Evolutionary conservation across 139 green algal genomes (phyloP).

Genomic region (Pseudopediastrum boryanum): DNA sequence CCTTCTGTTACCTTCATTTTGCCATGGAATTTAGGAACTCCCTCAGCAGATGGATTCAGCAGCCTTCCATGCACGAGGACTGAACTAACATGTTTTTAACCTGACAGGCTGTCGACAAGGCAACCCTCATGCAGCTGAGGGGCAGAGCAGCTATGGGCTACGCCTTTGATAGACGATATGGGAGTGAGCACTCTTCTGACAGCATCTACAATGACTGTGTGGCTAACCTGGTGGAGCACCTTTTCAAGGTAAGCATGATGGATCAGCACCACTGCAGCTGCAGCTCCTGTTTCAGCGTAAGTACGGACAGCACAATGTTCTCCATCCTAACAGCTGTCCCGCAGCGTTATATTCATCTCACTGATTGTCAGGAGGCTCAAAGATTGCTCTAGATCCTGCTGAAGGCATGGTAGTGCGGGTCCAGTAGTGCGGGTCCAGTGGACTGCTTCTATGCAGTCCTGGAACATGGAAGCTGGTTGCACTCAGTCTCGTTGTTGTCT

Average conservation of each 20-base stretch:
- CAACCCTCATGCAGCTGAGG: conserved; percentile 63
- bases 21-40: neutral
- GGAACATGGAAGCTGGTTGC: too few relatives aligned
- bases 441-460: too few relatives aligned
- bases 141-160: conserved; percentile 63
- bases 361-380: too few relatives aligned
- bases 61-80: neutral
- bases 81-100: neutral
- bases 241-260: conserved; percentile 57
- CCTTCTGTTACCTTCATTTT: neutral
- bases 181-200: conserved; percentile 51
- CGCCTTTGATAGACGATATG: conserved; percentile 66
- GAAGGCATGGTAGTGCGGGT: too few relatives aligned
- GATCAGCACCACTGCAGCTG: neutral
- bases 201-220: conserved; percentile 67
- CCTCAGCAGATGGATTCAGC: neutral
- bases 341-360: too few relatives aligned
- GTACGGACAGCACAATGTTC: too few relatives aligned
- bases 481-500: too few relatives aligned
- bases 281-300: too few relatives aligned
- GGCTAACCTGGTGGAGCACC: conserved; percentile 56
- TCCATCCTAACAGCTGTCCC: too few relatives aligned
- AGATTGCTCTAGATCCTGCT: too few relatives aligned
- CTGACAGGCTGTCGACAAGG: conserved; percentile 73
- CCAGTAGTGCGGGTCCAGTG: too few relatives aligned